Conservation (phyloP, 768 basidiomycete species). For the Chalciporus piperatus region DNA sequence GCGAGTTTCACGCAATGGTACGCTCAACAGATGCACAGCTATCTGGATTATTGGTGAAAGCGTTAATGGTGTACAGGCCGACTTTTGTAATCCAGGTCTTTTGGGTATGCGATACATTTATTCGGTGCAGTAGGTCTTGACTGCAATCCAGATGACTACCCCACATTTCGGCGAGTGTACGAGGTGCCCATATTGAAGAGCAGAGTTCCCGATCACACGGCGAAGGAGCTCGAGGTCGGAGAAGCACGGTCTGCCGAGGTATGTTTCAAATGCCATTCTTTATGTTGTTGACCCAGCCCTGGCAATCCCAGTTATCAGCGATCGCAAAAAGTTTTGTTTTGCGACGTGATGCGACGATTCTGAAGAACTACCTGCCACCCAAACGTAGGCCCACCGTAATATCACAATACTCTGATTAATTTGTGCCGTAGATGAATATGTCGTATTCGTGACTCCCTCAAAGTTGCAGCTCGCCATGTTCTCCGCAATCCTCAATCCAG, state of each 20-base stretch:
- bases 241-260: conserved; percentile 78
- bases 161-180: conserved; percentile 75
- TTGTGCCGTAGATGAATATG: conserved; percentile 77
- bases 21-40: conserved; percentile 16
- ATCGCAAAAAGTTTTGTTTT: conserved; percentile 89
- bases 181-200: conserved; percentile 87
- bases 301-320: conserved; percentile 50
- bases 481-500: conserved; percentile 66
- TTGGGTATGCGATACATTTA: conserved; percentile 49
- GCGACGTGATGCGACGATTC: conserved; percentile 78
- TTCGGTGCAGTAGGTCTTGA: background rate
- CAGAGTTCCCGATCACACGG: conserved; percentile 70
- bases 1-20: conserved; percentile 97
- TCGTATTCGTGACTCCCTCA: conserved; percentile 94
- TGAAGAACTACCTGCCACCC: conserved; percentile 84
- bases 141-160: conserved; percentile 59
- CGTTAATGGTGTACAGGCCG: conserved; percentile 49
- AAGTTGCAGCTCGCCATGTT: conserved; percentile 80
- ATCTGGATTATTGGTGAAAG: background rate
- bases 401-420: background rate
- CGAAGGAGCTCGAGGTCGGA: conserved; percentile 74
- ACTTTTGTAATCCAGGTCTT: conserved; percentile 93
- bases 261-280: conserved; percentile 1
- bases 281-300: background rate
- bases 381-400: conserved; percentile 58